These are phyloP conservation scores for Beauveria sp. DNA, from an alignment of 2,329 filamentous ascomycete species.

Conservation along the genomic window DNA sequence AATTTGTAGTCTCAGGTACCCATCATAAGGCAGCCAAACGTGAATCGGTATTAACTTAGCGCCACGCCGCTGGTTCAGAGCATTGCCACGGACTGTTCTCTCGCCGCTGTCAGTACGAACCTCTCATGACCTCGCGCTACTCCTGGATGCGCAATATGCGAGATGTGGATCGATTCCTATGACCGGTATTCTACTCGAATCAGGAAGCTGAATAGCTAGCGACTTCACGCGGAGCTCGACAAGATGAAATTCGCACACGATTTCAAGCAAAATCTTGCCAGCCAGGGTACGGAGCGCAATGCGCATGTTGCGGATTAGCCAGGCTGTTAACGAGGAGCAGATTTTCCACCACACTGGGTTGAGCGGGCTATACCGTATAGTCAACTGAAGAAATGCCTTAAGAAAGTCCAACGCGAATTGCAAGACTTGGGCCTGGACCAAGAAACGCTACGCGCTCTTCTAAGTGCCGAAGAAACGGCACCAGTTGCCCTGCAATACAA, in stretches of 20 bases:
- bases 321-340: constrained; percentile 23
- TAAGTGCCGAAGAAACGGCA: constrained; percentile 42
- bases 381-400: constrained; percentile 82
- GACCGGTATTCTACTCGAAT: neutral
- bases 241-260: constrained; percentile 81
- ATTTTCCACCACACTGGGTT: constrained; percentile 66
- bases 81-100: neutral
- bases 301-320: neutral
- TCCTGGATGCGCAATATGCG: neutral
- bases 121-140: neutral
- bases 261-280: constrained; percentile 62
- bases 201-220: neutral
- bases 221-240: neutral
- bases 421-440: constrained; percentile 62
- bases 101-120: neutral
- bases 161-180: neutral
- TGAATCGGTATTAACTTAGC: neutral
- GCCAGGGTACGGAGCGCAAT: constrained; percentile 38
- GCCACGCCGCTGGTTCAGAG: neutral
- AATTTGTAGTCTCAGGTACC: neutral
- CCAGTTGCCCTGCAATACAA: constrained; percentile 45
- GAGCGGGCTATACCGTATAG: constrained; percentile 74
- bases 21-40: neutral
- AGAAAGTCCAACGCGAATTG: constrained; percentile 68
- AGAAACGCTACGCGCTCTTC: constrained; percentile 59